Conservation (phyloP, 2,329 filamentous ascomycete species). For the Blumeria hordei region DNA sequence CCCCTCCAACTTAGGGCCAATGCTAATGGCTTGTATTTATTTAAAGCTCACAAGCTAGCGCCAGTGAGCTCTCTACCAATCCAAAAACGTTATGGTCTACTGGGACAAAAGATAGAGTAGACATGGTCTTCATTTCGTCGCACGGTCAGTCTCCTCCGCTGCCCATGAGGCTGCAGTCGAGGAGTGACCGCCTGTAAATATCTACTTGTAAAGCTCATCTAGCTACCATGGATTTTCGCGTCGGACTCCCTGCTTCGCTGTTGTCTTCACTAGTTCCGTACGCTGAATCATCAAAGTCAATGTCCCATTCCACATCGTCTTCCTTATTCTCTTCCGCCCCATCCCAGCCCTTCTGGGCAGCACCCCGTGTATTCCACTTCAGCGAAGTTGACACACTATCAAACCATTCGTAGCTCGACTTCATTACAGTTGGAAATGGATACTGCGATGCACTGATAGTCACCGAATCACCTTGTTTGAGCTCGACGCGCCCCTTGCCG, state of each 20-base stretch:
- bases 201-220: too few species aligned
- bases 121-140: too few species aligned
- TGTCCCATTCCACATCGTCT: constrained; percentile 57
- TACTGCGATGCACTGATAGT: constrained; percentile 92
- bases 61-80: too few species aligned
- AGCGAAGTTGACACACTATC: constrained; percentile 80
- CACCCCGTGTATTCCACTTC: constrained; percentile 83
- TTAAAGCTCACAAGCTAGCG: too few species aligned
- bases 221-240: not conserved
- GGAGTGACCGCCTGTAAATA: too few species aligned
- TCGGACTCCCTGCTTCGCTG: constrained; percentile 38
- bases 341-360: constrained; percentile 70
- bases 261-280: constrained; percentile 51
- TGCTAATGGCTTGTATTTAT: too few species aligned
- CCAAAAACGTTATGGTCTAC: too few species aligned
- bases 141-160: too few species aligned
- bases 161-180: too few species aligned
- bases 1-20: too few species aligned
- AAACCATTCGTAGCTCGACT: constrained; percentile 83
- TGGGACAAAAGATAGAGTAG: too few species aligned
- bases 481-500: constrained; percentile 83
- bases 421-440: constrained; percentile 87
- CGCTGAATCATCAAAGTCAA: constrained; percentile 71
- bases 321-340: constrained; percentile 19
- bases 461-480: constrained; percentile 82